These are phyloP conservation scores for Penicillium thymicola DNA, from an alignment of 2,329 filamentous ascomycete genomes.

Conservation along the genomic window DNA sequence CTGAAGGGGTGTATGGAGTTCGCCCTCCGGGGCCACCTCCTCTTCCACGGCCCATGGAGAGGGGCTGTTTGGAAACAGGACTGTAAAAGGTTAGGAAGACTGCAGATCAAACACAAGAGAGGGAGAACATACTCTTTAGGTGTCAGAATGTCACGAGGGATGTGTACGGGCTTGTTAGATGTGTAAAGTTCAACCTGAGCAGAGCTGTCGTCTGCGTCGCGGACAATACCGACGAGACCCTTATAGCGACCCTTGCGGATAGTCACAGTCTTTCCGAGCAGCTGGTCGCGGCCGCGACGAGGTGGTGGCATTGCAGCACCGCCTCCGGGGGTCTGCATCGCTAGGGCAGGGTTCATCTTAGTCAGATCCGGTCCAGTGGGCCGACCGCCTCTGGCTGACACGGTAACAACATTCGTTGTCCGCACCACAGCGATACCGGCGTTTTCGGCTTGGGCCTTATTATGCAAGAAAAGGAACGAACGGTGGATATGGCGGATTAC, in stretches of 20 bases:
- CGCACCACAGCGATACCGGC: constrained; percentile 85
- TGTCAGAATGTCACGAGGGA: constrained; percentile 75
- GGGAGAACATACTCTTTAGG: constrained; percentile 70
- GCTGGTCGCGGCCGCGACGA: constrained; percentile 71
- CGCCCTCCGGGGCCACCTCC: constrained; percentile 29
- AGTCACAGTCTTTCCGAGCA: constrained; percentile 87
- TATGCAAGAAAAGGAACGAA: constrained; percentile 87
- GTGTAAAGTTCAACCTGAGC: constrained; percentile 91
- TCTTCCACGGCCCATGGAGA: constrained; percentile 62
- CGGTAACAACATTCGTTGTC: constrained; percentile 78
- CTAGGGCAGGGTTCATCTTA: constrained; percentile 88
- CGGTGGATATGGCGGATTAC: constrained; percentile 92
- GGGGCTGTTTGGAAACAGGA: constrained; percentile 68
- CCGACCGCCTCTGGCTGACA: constrained; percentile 90
- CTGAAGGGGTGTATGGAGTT: constrained; percentile 48
- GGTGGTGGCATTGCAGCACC: constrained; percentile 61
- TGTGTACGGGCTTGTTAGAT: constrained; percentile 85
- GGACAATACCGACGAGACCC: constrained; percentile 89
- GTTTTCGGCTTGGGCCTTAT: constrained; percentile 78
- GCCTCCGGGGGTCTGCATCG: constrained; percentile 60
- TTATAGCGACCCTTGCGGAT: constrained; percentile 87
- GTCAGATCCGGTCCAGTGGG: constrained; percentile 73
- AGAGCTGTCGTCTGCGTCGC: constrained; percentile 82
- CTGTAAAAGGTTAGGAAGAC: constrained; percentile 25
- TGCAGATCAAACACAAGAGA: not conserved